These are phyloP conservation scores for Pseudotsuga menziesii DNA, from an alignment of 75 land plant species.

Conservation along the genomic window DNA sequence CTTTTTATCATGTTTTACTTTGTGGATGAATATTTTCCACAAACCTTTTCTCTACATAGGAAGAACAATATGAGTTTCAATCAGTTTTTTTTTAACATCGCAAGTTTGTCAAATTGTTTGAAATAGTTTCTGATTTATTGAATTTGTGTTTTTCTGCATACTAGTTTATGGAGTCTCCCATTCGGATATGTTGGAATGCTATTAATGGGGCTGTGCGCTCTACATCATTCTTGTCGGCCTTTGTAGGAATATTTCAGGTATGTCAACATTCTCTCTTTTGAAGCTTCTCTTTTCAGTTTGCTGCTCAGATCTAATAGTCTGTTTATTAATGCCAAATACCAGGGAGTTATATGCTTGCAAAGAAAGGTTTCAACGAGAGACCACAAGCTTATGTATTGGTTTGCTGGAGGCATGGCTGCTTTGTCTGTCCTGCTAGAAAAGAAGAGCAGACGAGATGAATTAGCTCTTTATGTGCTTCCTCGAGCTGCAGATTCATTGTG, in stretches of 20 bases:
- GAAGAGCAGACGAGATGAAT: conserved; percentile 75
- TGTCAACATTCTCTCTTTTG: not conserved
- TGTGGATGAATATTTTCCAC: not conserved
- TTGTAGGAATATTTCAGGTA: conserved; percentile 77
- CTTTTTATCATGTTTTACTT: not conserved
- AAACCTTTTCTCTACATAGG: not conserved
- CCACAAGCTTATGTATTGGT: conserved; percentile 64
- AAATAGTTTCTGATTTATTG: not conserved
- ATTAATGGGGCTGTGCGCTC: conserved; percentile 81
- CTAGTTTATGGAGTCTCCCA: conserved; percentile 87
- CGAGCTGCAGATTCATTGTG: conserved; percentile 94
- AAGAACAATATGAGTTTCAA: not conserved
- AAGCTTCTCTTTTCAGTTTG: not conserved
- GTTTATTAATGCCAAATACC: not conserved
- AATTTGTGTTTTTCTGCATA: conserved; percentile 10
- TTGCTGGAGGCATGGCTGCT: conserved; percentile 77
- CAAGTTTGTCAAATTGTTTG: not conserved
- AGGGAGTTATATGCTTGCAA: conserved; percentile 81
- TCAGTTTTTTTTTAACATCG: not conserved
- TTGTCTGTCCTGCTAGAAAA: conserved; percentile 86
- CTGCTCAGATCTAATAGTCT: not conserved
- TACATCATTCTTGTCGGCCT: conserved; percentile 85
- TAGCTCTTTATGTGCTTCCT: conserved; percentile 95
- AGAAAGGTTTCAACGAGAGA: conserved; percentile 78
- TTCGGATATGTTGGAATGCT: conserved; percentile 74